Evolutionary conservation across 164 flowering plant genomes (phyloP), one percentile per base, ranked within the genome.

Genomic region (Saururus chinensis): DNA sequence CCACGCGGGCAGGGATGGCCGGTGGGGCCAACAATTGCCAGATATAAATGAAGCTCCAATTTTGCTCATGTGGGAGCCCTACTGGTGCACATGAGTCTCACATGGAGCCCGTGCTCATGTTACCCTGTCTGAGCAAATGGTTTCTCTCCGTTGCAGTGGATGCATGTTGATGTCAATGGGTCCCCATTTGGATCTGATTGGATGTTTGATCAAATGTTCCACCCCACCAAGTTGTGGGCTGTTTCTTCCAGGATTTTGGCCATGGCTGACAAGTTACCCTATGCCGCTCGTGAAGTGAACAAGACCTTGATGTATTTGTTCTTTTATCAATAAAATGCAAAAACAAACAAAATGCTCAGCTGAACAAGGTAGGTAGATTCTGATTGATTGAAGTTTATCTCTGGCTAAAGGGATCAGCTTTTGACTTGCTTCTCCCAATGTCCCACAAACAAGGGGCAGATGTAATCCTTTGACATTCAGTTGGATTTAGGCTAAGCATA

Each of bases 61-160:
- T 55, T 16, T 21, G n/a, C 40, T 23, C 62, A 22, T 60, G 62
- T 60, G 62, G 51, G 23, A 41, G 13, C 51, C 62, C 35, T 35
- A n/a, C 21, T 30, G 60, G 6, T 30, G 41, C 62, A 60, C 17
- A 49, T 40, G 62, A 60, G 25, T 14, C 4, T 42, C 62, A 60
- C 62, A 60, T 60, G 62, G 25, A 42, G 51, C 5, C 62, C 60
- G 35, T 58, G 49, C 42, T n/a, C 45, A 58, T 37, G 48, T 58
- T 58, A 58, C 35, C 35, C 3, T 55, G 58, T 55, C 58, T 23
- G 19, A 30, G 58, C 37, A 12, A 55, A 24, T 30, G 58, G 23
- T 55, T 30, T 55, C 25, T 24, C 58, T 24, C 35, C 58, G 1
- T 17, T 14, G 17, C 10, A 23, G 49, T 45, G 49, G 14, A 45